These are phyloP conservation scores for Linnemannia schmuckeri DNA, from an alignment of 192 early-diverging fungal species.

Conservation along the genomic window DNA sequence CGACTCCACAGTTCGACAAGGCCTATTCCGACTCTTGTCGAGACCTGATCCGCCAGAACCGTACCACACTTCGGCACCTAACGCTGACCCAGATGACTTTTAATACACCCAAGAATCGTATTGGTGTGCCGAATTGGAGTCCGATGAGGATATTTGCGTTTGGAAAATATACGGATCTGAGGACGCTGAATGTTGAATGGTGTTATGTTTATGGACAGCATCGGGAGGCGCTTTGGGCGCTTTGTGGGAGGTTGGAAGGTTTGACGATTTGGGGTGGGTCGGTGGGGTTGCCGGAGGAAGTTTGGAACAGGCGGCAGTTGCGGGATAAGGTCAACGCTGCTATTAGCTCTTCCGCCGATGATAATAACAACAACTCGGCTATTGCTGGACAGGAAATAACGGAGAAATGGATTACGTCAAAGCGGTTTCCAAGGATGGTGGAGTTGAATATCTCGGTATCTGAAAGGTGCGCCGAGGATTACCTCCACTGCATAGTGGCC, in stretches of 20 bases:
- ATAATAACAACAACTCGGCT: not conserved
- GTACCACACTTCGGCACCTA: not conserved
- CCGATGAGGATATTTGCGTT: not conserved
- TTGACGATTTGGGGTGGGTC: not conserved
- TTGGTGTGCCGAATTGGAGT: not conserved
- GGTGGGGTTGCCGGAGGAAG: not conserved
- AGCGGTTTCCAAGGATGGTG: not conserved
- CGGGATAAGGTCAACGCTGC: not conserved
- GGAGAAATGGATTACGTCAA: not conserved
- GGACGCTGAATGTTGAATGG: not conserved
- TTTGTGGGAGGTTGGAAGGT: not conserved
- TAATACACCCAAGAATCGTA: not conserved
- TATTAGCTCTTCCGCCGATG: not conserved
- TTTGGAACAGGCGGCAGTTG: no score
- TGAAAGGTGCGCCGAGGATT: not conserved
- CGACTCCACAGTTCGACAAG: not conserved
- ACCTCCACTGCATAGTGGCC: not conserved
- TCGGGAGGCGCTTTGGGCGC: not conserved
- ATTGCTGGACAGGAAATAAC: no score
- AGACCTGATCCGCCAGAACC: not conserved
- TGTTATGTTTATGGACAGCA: not conserved
- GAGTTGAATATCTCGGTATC: not conserved
- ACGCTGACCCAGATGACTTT: not conserved
- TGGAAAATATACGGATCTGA: not conserved
- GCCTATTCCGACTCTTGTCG: not conserved